Evolutionary conservation across 2,329 filamentous ascomycete genomes (phyloP).

Genomic region (Nemania sp.): DNA sequence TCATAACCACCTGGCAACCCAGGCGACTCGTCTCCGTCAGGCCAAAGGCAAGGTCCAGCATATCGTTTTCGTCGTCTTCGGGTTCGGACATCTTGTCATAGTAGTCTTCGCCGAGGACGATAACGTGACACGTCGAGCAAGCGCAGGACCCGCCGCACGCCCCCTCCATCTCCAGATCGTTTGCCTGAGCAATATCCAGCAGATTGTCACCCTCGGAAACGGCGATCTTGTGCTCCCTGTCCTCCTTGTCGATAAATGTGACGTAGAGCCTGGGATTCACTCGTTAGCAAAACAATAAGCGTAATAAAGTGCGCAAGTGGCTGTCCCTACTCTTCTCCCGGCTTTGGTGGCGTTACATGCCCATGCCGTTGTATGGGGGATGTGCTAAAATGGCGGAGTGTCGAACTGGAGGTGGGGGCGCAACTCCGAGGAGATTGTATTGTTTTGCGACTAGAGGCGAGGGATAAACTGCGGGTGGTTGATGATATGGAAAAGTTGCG

Average conservation of each 20-base stretch:
- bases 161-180: constrained; percentile 98
- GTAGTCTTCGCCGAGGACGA: constrained; percentile 78
- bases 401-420: constrained; percentile 24
- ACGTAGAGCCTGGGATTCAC: constrained; percentile 75
- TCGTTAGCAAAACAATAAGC: constrained; percentile 27
- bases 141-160: constrained; percentile 95
- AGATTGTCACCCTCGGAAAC: constrained; percentile 92
- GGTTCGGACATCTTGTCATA: constrained; percentile 84
- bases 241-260: constrained; percentile 94
- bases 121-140: constrained; percentile 93
- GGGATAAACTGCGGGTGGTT: constrained; percentile 5
- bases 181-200: constrained; percentile 91
- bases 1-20: constrained; percentile 94
- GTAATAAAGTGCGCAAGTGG: neutral
- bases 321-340: constrained; percentile 86
- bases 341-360: constrained; percentile 84
- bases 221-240: constrained; percentile 77
- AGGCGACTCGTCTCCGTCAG: constrained; percentile 85
- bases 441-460: constrained; percentile 16
- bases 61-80: constrained; percentile 86
- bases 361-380: constrained; percentile 74
- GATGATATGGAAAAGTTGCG: constrained; percentile 21
- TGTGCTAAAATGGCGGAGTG: constrained; percentile 72
- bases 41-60: constrained; percentile 91
- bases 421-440: constrained; percentile 16